phyloP scores from a whole-genome alignment of 352 stramenopile species.

The Pythium phragmiticola region DNA sequence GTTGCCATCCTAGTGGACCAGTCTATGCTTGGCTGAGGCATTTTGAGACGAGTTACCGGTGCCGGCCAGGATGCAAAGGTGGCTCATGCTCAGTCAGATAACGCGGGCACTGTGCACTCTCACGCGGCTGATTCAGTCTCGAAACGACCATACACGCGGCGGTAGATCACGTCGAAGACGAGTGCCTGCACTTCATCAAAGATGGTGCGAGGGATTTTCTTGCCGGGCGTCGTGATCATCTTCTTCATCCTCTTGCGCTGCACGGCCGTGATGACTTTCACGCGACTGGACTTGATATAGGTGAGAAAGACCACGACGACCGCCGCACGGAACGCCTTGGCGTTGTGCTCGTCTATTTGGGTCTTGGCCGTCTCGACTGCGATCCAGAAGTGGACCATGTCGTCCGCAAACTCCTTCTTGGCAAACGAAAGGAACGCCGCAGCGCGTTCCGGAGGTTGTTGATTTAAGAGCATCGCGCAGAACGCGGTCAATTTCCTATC shows the following conservation, averaged over 20 bases:
- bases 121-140: constrained; percentile 1
- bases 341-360: constrained; percentile 17
- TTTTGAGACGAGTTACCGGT: too few species aligned
- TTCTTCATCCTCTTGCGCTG: constrained; percentile 74
- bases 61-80: too few species aligned
- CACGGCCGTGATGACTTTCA: constrained; percentile 61
- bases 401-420: constrained; percentile 50
- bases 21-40: too few species aligned
- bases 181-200: constrained; percentile 58
- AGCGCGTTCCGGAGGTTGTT: constrained; percentile 26
- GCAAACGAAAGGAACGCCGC: constrained; percentile 44
- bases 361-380: constrained; percentile 57
- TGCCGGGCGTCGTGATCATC: constrained; percentile 53
- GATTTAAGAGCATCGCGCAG: constrained; percentile 37
- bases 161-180: constrained; percentile 62
- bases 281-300: constrained; percentile 59
- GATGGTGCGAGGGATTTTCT: constrained; percentile 39
- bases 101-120: too few species aligned
- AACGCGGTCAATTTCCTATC: constrained; percentile 39
- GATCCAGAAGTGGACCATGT: constrained; percentile 59
- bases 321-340: constrained; percentile 40
- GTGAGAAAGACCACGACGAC: constrained; percentile 52
- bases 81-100: too few species aligned
- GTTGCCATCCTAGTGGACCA: too few species aligned
- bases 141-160: constrained; percentile 51